Evolutionary conservation across 2,329 filamentous ascomycete genomes (phyloP), one percentile per base, ranked within the genome.

Genomic region (Grosmannia clavigera): DNA sequence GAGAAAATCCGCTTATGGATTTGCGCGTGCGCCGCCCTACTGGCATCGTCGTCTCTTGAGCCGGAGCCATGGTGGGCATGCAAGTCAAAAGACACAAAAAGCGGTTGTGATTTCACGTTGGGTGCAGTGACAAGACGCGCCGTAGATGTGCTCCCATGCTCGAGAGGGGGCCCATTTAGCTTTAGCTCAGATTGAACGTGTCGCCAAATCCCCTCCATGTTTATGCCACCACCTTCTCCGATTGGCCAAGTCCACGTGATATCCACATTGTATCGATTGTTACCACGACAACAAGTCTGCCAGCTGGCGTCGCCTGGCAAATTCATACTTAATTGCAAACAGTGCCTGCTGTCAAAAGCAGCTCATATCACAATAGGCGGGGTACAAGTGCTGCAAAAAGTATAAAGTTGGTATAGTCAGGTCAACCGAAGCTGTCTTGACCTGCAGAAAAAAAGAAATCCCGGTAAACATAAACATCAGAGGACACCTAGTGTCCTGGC

Each of bases 1-100:
- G 81, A 67, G 72, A 82, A 65, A 77, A 82, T 69, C 70, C 71
- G 22, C 84, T 85, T 62, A 89, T 83, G n/a, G 88, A 92, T 70
- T 88, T 89, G 69, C 88, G 83, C 67, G 81, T 73, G 58, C 81
- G 78, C 66, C 82, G 77, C 65, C 77, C 79, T 50, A 80, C 73
- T 51, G 81, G 81, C 61, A 83, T 65, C n/a, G 81, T 81, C 55
- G 71, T 66, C 64, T 81, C 77, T 59, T 72, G 67, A 57, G 69
- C 68, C 27, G 69, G 66, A 61, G 75, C 70, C 74, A 77, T 79
- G 10, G 60, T 65, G 65, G 61, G 6, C 29, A 14, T 46, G n/a
- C 48, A n/a, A 29, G 19, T 43, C 25, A n/a, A 57, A 22, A 59
- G 16, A 29, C 10, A 35, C 51, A 55, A 54, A 56, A 55, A 60